Evolutionary conservation across 768 basidiomycete species (phyloP), one percentile per base, ranked within the genome.

Genomic region (Serendipita vermifera): DNA sequence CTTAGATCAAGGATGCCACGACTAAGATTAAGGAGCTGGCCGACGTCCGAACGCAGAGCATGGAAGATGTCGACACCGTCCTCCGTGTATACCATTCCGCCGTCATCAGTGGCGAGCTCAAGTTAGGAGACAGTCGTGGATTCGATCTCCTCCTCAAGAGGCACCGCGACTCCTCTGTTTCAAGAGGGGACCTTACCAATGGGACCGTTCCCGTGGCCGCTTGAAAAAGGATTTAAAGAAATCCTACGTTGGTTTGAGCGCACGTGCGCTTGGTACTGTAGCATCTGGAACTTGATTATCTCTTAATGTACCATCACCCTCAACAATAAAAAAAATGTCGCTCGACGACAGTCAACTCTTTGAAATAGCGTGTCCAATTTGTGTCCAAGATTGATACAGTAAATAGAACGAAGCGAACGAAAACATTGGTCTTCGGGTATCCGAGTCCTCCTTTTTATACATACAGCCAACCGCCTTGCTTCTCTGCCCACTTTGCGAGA

Each of bases 1-100:
- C 20, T 33, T 65, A 89, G 82, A 77, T 98, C 77, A 98, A 98
- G 82, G 96, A 98, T 62, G 94, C 90, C 27, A 98, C 96, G 2
- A 83, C 85, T 71, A 97, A 96, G 80, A 97, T 98, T 77, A 99
- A 99, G 81, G 92, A 96, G 70, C 83, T 99, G 55, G 96, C 96
- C 7, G 96, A 99, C 65, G 89, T 98, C 55, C 84, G 90, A 60
- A 97, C 94, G 7, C 96, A 99, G 69, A 90, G 87, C 11, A 98
- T 99, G 91, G 93, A 98, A 65, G 94, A 98, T 66, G 96, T 99
- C 59, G 96, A 99, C 71, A 87, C 90, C 31, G 82, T 99, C 33
- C 78, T 99, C 40, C 88, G 96, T 67, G 78, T 98, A 36, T 97
- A 96, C 72, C 92, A 97, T 75, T 85, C 86, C 55, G 91, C 86